Conservation (phyloP, 208 protist species). For the Endotrypanum monterogeii region DNA sequence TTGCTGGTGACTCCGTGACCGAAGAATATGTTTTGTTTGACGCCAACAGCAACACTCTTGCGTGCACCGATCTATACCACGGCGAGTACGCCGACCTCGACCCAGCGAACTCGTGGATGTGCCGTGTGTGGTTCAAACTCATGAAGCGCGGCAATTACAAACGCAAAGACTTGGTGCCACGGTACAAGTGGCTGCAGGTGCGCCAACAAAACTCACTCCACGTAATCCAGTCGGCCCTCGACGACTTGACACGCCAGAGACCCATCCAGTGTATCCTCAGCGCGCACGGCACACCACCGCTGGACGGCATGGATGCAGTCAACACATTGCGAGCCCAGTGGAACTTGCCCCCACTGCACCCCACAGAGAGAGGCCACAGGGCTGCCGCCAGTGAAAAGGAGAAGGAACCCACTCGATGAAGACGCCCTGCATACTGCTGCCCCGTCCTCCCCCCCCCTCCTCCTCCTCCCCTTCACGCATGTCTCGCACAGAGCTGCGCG, state of each 20-base stretch:
- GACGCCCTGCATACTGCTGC: too few relatives aligned
- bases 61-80: slow-evolving; percentile 87
- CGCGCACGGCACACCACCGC: slow-evolving; percentile 75
- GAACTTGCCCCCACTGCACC: slow-evolving; percentile 55
- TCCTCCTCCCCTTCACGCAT: not conserved
- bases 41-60: slow-evolving; percentile 39
- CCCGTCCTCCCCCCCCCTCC: not conserved
- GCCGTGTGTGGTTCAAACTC: slow-evolving; percentile 91
- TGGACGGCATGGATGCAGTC: slow-evolving; percentile 38
- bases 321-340: slow-evolving; percentile 68
- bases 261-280: slow-evolving; percentile 54
- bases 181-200: slow-evolving; percentile 77
- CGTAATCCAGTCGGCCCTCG: slow-evolving; percentile 42
- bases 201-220: slow-evolving; percentile 44
- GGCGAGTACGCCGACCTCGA: slow-evolving; percentile 82
- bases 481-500: not conserved
- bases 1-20: slow-evolving; percentile 63
- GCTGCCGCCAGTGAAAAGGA: not conserved
- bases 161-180: slow-evolving; percentile 62
- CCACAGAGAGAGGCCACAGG: slow-evolving; percentile 12
- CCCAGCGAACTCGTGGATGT: slow-evolving; percentile 89
- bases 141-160: slow-evolving; percentile 85
- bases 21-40: slow-evolving; percentile 88
- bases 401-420: not conserved
- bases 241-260: slow-evolving; percentile 54